Base-by-base conservation (phyloP, 2,329 filamentous ascomycete species). In the Verticillium klebahnii region DNA sequence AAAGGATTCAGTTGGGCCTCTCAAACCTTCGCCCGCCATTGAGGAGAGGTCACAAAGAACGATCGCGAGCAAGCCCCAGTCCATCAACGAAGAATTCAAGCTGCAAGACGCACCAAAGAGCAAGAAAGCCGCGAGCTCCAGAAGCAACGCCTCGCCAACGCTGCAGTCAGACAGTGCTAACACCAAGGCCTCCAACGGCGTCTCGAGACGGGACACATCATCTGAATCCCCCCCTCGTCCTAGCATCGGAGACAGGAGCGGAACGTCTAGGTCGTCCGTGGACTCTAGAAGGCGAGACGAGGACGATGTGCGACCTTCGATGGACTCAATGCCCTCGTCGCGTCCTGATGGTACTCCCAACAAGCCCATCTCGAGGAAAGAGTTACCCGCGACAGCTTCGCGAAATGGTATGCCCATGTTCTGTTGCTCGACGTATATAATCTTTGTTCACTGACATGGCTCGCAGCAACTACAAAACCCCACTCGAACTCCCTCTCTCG, bases 71-170 rank as follows among this genome's bases (percentile, higher is more conserved):
- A 80, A 75, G 64, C 73, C 74, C 37, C 69, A 66, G 23, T 60
- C 68, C 19, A 79, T 73, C 2, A 69, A 66, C 17, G 88, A 91
- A 14, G 86, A 87, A 32, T 93, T 93, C 75, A 92, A 89, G 74
- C 76, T 95, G 54, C 91, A 94, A 70, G 92, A 96, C 57, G 91
- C 90, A 1, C 91, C 92, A 0, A 90, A 88, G 74, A 84, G 81
- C 69, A 85, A 84, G 68, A 82, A 80, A 68, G 64, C 75, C 36
- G 67, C 74, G 17, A 75, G 74, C 81, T 1, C 77, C 80, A 61
- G 77, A 75, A 11, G 39, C 58, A 19, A 54, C 58, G n/a, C 58
- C 6, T 31, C 25, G 71, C 80, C 1, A 74, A 72, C 59, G 68
- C 45, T 72, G 23, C 71, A 75, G 5, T 70, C 77, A 45, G 81